These are phyloP conservation scores for Lactarius akahatsu DNA, from an alignment of 768 basidiomycete species.

Conservation along the genomic window DNA sequence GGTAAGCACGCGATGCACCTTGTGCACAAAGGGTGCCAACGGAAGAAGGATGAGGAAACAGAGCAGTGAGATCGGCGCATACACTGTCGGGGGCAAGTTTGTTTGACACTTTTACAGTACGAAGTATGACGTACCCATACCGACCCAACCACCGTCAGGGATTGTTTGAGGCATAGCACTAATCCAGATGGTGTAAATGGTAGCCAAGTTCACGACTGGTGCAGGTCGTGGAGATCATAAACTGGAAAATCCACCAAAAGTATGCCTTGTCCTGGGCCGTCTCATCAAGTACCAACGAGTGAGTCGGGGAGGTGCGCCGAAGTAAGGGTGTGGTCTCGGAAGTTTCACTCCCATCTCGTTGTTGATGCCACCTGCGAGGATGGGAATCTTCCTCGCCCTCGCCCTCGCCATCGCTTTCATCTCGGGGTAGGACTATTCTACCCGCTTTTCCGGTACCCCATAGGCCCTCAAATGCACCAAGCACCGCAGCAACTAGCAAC, in stretches of 20 bases:
- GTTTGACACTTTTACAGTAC: not conserved
- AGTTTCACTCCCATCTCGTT: constrained; percentile 24
- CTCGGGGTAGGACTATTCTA: constrained; percentile 18
- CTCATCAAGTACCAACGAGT: constrained; percentile 12
- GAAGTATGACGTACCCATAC: constrained; percentile 43
- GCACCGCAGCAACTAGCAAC: constrained; percentile 42
- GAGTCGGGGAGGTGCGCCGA: constrained; percentile 7
- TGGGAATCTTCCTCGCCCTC: not conserved
- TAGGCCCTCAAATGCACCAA: constrained; percentile 42
- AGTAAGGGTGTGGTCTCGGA: constrained; percentile 27
- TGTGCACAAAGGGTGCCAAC: constrained; percentile 61
- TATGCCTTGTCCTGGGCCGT: constrained; percentile 32
- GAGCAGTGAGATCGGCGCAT: constrained; percentile 45
- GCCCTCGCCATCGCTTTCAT: constrained; percentile 20
- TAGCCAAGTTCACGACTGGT: constrained; percentile 52
- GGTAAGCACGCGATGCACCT: constrained; percentile 44
- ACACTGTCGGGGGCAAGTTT: constrained; percentile 44
- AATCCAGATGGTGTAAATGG: constrained; percentile 42
- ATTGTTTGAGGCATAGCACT: constrained; percentile 55
- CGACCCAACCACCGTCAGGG: constrained; percentile 56
- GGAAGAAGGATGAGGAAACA: constrained; percentile 56
- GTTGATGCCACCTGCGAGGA: not conserved
- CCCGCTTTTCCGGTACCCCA: constrained; percentile 28
- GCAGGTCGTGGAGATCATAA: constrained; percentile 54
- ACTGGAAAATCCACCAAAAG: constrained; percentile 60